phyloP scores from a whole-genome alignment of 805 yeast genomes.

The Lipomyces oligophaga region DNA sequence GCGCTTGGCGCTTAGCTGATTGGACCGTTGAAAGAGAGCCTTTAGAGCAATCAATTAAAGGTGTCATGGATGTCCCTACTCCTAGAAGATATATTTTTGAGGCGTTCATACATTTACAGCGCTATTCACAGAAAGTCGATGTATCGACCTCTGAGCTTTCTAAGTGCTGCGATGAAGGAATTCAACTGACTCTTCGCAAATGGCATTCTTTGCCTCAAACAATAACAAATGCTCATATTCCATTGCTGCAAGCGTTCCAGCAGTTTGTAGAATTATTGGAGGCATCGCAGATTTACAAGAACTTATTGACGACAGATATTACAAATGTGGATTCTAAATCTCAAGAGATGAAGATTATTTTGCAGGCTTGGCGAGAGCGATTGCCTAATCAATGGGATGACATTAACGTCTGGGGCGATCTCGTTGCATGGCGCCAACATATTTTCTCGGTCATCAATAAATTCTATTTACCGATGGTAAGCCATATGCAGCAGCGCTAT shows the following conservation, averaged over 20 bases:
- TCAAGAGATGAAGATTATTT: constrained; percentile 87
- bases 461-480: constrained; percentile 88
- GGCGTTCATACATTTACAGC: constrained; percentile 88
- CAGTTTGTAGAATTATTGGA: constrained; percentile 97
- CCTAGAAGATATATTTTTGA: constrained; percentile 95
- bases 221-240: constrained; percentile 77
- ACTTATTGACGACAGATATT: constrained; percentile 82
- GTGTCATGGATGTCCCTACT: constrained; percentile 98
- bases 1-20: constrained; percentile 99
- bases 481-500: constrained; percentile 66
- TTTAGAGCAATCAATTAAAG: constrained; percentile 85
- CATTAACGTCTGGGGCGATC: constrained; percentile 93
- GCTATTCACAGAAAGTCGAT: constrained; percentile 86
- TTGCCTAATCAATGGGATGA: constrained; percentile 97
- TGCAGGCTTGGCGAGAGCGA: constrained; percentile 98
- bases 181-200: constrained; percentile 82
- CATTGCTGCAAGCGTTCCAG: constrained; percentile 89
- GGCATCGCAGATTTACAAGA: constrained; percentile 89
- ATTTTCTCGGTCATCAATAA: constrained; percentile 94
- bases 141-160: constrained; percentile 73
- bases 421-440: constrained; percentile 98
- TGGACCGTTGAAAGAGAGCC: constrained; percentile 96
- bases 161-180: constrained; percentile 89
- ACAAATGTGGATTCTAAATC: constrained; percentile 88
- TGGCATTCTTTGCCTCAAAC: constrained; percentile 86